Conservation (phyloP, 352 stramenopile species). For the Pythium graminicola region DNA sequence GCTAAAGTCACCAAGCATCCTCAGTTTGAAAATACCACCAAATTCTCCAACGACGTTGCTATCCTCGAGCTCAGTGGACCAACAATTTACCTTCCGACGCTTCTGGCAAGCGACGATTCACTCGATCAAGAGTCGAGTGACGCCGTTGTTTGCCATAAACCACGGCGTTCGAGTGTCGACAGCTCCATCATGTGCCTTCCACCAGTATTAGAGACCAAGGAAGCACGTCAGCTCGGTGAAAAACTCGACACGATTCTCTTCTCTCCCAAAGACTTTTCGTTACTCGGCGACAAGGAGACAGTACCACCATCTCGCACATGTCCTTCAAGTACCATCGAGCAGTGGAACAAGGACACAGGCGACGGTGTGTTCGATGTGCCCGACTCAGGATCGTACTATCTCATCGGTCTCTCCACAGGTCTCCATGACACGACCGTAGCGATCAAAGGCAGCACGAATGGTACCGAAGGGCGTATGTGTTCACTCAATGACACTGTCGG, state of each 20-base stretch:
- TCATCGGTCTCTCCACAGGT: slow-evolving; percentile 12
- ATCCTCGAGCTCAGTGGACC: slow-evolving; percentile 18
- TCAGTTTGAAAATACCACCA: slow-evolving; percentile 16
- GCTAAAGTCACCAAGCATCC: slow-evolving; percentile 11
- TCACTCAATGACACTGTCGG: slow-evolving; percentile 14
- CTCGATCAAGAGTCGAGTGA: slow-evolving; percentile 2
- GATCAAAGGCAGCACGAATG: background rate
- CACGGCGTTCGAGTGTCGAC: slow-evolving; percentile 10
- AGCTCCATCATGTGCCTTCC: slow-evolving; percentile 16
- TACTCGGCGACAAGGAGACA: background rate
- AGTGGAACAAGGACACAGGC: slow-evolving; percentile 12
- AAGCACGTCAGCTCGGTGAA: background rate
- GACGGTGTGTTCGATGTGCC: slow-evolving; percentile 19
- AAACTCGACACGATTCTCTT: background rate
- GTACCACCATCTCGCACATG: background rate
- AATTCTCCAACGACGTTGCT: slow-evolving; percentile 19
- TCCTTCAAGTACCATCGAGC: slow-evolving; percentile 4
- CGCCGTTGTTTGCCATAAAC: background rate
- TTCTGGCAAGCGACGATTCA: slow-evolving; percentile 17
- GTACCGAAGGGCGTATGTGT: slow-evolving; percentile 7
- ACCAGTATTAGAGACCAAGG: background rate
- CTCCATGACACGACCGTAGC: background rate
- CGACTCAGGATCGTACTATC: slow-evolving; percentile 12
- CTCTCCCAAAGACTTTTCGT: background rate
- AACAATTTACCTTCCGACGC: slow-evolving; percentile 20